Evolutionary conservation across 352 stramenopile genomes (phyloP), one percentile per base, ranked within the genome.

Genomic region (Pythium coloratum): DNA sequence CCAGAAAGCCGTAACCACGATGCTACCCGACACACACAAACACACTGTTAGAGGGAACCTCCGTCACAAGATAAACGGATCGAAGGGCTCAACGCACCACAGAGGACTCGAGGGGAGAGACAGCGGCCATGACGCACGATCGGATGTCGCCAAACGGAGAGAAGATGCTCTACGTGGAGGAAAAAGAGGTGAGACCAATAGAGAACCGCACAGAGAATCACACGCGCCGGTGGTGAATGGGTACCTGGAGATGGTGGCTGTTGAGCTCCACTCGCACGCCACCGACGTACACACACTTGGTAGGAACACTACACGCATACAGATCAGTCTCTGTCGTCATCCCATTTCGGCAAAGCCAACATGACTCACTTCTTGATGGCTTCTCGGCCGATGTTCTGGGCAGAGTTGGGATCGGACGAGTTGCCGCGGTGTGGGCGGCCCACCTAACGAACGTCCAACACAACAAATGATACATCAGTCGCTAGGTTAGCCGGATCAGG

Each of bases 371-470:
- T 80, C 44, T 90, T 93, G 63, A 91, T 93, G 18, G 85, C 85
- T 62, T 93, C 74, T 54, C 88, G 79, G 36, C 85, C 85, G 42
- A 93, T 90, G 47, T 79, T 84, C 46, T 86, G 63, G 6, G 70
- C 71, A 5, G 74, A 71, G 36, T 75, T 80, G 50, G 89, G 79
- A 9, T 82, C 84, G 3, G 81, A 74, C 50, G 77, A 77, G 57
- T 87, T 91, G 44, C 85, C 85, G 2, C 85, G 82, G 65, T 90
- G 83, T 5, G 85, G 85, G 51, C 85, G 85, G n/a, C 85, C 85
- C 44, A 93, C 85, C 81, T 90, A 53, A 13, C 32, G 32, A 6
- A 47, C 16, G 66, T 53, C 14, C 16, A 33, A 32, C 6, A 32
- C n/a, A 50, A 26, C 16, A 13, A 20, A 13, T 18, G 40, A 6